Base-by-base conservation (phyloP, 2,329 filamentous ascomycete genomes). In the Aspergillus pseudoviridinutans region DNA sequence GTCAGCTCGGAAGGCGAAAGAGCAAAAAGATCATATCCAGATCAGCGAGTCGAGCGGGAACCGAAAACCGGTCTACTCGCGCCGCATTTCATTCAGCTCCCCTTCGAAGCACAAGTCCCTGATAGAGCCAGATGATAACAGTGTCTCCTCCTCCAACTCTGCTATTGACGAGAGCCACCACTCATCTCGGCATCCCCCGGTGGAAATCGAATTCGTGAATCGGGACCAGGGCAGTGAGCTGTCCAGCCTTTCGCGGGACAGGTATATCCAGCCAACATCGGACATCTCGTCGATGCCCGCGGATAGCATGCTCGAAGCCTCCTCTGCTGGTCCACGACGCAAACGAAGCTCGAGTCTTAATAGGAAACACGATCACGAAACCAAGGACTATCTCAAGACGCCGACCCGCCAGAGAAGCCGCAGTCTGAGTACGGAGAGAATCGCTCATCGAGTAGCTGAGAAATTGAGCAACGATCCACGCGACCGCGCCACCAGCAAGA, bases 141-240 rank as follows among this genome's bases (percentile, higher is more conserved):
- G 87, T 69, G 79, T 87, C 71, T 84, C 81, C 64, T 94, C 90
- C 41, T 90, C 90, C 71, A 89, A 88, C 35, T 94, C 91, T 53
- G 86, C 83, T 20, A 90, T 87, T 7, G 89, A 91, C 71, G 91
- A 90, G 73, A 93, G 90, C 62, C 92, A 88, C 73, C 82, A 92
- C 29, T 86, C 84, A 32, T 80, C 84, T 54, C 87, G 78, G 28
- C 76, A 80, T 12, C 79, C 89, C 54, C 92, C 92, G 38, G 87
- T 97, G 62, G 92, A 97, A 71, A 90, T 97, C 59, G 93, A 97
- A 72, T 90, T 97, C 61, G 83, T 92, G 67, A 82, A 84, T 51
- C 78, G 81, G 62, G 71, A 87, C 82, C 73, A 82, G 82, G 60
- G 82, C 79, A 80, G 89, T 84, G 76, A 96, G 82, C 62, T 93